Percentiles rank a stretch among this genome's conserved stretches.
phyloP scores from a whole-genome alignment of 768 basidiomycete species.

The Gymnopilus junonius region DNA sequence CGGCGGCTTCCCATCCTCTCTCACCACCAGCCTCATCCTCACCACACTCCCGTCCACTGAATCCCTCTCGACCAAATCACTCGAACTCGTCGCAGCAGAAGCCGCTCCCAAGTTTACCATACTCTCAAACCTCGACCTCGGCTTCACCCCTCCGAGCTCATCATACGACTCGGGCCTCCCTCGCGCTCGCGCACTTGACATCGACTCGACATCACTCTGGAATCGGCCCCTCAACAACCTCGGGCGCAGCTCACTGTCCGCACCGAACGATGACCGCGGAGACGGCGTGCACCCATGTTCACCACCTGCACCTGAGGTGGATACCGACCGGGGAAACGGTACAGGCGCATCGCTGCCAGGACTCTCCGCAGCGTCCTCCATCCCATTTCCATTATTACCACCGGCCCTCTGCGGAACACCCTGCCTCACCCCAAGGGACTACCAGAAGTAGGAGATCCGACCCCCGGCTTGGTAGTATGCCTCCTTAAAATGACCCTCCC shows the following conservation, averaged over 20 bases:
- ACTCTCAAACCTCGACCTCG: constrained; percentile 72
- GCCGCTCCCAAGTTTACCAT: constrained; percentile 66
- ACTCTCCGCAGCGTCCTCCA: constrained; percentile 39
- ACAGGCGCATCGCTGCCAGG: constrained; percentile 40
- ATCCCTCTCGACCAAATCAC: constrained; percentile 66
- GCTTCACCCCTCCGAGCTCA: constrained; percentile 52
- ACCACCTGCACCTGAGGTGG: constrained; percentile 31
- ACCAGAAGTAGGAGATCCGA: not conserved
- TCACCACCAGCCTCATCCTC: constrained; percentile 73
- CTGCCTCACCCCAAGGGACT: not conserved
- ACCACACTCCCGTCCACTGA: constrained; percentile 67
- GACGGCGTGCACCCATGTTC: constrained; percentile 30
- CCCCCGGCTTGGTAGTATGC: constrained; percentile 56
- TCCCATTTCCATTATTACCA: constrained; percentile 1
- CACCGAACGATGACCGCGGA: constrained; percentile 43
- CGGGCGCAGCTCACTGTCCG: constrained; percentile 41
- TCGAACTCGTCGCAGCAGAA: constrained; percentile 58
- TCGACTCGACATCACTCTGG: constrained; percentile 74
- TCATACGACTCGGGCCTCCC: constrained; percentile 64
- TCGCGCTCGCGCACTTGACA: constrained; percentile 53
- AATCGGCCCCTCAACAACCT: constrained; percentile 64
- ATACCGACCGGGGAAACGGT: constrained; percentile 68
- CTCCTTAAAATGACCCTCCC: constrained; percentile 59
- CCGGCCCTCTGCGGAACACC: not conserved
- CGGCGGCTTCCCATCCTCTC: constrained; percentile 80